These are phyloP conservation scores for Stenogyne calaminthoides DNA, from an alignment of 305 asterid genomes.

Conservation along the genomic window DNA sequence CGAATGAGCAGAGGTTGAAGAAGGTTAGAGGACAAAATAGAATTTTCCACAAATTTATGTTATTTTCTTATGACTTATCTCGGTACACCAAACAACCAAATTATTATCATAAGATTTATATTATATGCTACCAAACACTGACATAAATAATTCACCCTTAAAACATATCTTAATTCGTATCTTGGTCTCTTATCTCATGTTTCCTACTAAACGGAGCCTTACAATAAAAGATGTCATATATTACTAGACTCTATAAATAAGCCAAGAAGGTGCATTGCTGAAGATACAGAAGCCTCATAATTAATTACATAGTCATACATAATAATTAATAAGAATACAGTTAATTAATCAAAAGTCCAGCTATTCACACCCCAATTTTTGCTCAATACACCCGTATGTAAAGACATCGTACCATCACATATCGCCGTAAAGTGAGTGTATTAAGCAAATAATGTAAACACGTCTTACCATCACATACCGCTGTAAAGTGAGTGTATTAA, in stretches of 20 bases:
- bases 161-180: too few relatives aligned
- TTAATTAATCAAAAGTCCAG: background rate
- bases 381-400: background rate
- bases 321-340: background rate
- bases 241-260: background rate
- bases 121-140: too few relatives aligned
- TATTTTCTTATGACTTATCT: too few relatives aligned
- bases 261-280: background rate
- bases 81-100: too few relatives aligned
- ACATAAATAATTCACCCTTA: too few relatives aligned
- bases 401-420: background rate
- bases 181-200: too few relatives aligned
- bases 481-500: background rate
- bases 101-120: too few relatives aligned
- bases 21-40: too few relatives aligned
- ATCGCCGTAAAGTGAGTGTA: background rate
- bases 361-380: background rate
- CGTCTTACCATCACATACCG: background rate
- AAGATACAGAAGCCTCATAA: background rate
- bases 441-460: too few relatives aligned
- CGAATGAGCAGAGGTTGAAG: too few relatives aligned
- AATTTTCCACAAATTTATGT: too few relatives aligned
- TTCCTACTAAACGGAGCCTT: too few relatives aligned
- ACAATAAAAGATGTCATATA: background rate
- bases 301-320: background rate